Base-by-base conservation (phyloP, 352 stramenopile genomes). In the Pseudoperonospora humuli region DNA sequence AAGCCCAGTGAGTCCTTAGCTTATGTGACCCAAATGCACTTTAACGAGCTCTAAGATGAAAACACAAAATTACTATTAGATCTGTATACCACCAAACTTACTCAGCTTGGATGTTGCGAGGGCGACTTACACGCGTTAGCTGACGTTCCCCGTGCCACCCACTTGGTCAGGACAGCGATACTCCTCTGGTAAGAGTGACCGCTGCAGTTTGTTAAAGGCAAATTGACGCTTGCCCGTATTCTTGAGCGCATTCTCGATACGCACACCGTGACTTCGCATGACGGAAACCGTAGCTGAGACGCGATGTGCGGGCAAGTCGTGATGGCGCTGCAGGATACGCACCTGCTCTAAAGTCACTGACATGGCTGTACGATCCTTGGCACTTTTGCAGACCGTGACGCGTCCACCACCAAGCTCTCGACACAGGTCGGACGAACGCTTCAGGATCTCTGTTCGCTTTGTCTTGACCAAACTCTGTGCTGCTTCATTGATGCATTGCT, bases 331-430 rank as follows among this genome's bases (percentile, higher is more conserved):
- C 62, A 94, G 41, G 23, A 94, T 90, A 20, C 80, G 79, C 21
- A 89, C 87, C 52, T 98, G 86, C 58, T 98, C 96, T 21, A 97
- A 83, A 19, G 94, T 98, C 19, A 98, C 85, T 14, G 95, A 96
- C 95, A 99, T 99, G 35, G 90, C 93, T 26, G 95, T 99, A 31
- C 95, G 82, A 68, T 99, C 95, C 61, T 98, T 99, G 11, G 94
- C 95, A 61, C 79, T 97, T 54, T 98, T 98, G 57, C 95, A 99
- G 36, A 98, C 96, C 0, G 96, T 96, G 13, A 96, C 77, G 32
- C 88, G 86, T 1, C 90, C 93, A 23, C 79, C 94, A 15, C 91
- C 86, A 3, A 98, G 55, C 38, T 86, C 68, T 13, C 82, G 73
- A 54, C 82, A 90, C 28, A 93, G 43, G 37, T 92, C 79, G 0